Base-by-base conservation (phyloP, 1,139 yeast genomes). In the Debaryomyces udenii region DNA sequence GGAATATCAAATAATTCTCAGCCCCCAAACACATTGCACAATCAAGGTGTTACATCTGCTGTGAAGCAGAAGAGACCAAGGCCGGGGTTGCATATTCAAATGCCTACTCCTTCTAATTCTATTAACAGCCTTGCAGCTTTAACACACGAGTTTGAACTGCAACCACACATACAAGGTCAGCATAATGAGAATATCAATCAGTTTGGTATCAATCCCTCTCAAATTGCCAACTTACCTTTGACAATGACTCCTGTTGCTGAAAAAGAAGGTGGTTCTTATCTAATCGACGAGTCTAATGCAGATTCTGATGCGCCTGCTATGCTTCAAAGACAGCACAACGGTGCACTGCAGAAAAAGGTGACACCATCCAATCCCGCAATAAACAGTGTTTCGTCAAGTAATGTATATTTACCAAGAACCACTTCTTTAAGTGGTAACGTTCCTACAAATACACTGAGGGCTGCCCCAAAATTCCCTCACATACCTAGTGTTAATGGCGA, bases 241-340 rank as follows among this genome's bases (percentile, higher is more conserved):
- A 76, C 87, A 0, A 85, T 85, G 94, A 85, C 94, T 0, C 94
- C 93, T 0, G 81, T 85, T 2, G 74, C 86, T 1, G 94, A 85
- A 52, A 81, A 74, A 50, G 78, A 63, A 24, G 14, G 6, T 14
- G 11, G 14, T 23, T 4, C 16, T 14, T 26, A 26, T n/a, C 26
- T 29, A 7, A 18, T 11, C 3, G 23, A 23, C 4, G 35, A 15
- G 6, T 15, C 15, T 9, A 17, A 14, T 14, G 16, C n/a, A 10
- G 17, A 13, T 17, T 39, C 35, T 17, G 11, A 10, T 18, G 17
- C 14, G 13, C 13, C 23, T 16, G 22, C 22, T 9, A 20, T 7
- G 22, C 22, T 20, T 7, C 28, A 26, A 26, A 26, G 28, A 10
- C 14, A 10, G 14, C 28, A 26, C 9, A 11, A 10, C 11, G 14